A percentile compares a stretch with the other conserved stretches of the same genome.
Conservation (phyloP, 768 basidiomycete species). For the Panellus pusillus region DNA sequence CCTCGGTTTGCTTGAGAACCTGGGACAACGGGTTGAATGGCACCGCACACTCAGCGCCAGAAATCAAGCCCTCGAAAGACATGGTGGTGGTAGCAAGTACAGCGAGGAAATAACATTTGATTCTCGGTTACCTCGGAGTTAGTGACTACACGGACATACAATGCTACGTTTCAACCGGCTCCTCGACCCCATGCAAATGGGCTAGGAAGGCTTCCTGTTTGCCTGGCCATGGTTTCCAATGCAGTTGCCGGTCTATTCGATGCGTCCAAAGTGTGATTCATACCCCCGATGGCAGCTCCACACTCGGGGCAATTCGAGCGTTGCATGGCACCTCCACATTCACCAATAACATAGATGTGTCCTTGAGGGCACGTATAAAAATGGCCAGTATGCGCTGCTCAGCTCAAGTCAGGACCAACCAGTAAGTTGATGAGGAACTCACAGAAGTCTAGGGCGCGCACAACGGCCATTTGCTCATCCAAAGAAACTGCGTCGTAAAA, state of each 20-base stretch:
- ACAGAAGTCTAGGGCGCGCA: conserved; percentile 54
- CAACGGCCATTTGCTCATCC: conserved; percentile 51
- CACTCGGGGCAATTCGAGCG: conserved; percentile 57
- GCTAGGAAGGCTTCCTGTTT: conserved; percentile 27
- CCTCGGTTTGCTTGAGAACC: conserved; percentile 87
- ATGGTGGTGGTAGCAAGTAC: neutral
- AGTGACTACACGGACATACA: too few relatives aligned
- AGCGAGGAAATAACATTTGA: neutral
- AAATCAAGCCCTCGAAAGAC: conserved; percentile 68
- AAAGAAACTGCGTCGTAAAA: conserved; percentile 55
- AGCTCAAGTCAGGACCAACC: neutral
- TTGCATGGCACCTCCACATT: conserved; percentile 61
- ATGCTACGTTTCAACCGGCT: neutral
- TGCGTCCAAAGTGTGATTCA: conserved; percentile 36
- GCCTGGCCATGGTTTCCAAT: conserved; percentile 44
- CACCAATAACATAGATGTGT: conserved; percentile 58
- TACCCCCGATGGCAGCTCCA: conserved; percentile 52
- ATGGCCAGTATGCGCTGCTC: conserved; percentile 40
- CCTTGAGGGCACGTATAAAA: conserved; percentile 59
- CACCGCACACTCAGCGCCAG: conserved; percentile 87
- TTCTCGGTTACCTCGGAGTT: too few relatives aligned
- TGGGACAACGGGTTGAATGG: conserved; percentile 84
- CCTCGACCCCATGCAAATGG: conserved; percentile 32
- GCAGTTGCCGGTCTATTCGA: conserved; percentile 48
- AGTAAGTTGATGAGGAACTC: conserved; percentile 3